Evolutionary conservation across 805 yeast genomes (phyloP), one percentile per base, ranked within the genome.

Genomic region (Pichia occidentalis): DNA sequence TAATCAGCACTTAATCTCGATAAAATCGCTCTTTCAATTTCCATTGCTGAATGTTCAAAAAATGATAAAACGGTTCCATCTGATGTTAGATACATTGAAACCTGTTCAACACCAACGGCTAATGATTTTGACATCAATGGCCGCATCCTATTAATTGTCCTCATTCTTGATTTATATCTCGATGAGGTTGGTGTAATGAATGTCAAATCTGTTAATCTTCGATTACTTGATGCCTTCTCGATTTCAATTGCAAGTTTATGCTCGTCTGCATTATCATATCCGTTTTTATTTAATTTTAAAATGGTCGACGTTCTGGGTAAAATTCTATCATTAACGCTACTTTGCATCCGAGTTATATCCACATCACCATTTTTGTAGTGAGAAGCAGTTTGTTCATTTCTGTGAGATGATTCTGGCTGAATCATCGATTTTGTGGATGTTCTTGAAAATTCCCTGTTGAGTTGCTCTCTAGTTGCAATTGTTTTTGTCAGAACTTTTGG

Each of bases 11-110:
- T 51, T 24, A 76, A 57, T 19, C 81, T 61, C 2, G 70, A 54
- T 20, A 75, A 54, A 9, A 76, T 64, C 1, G 81, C 79, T 24
- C 59, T 58, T 38, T 70, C 76, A 18, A 76, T 64, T 32, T 71
- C 75, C 31, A 65, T 64, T 5, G 76, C 77, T 4, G 75, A 65
- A 43, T 72, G 68, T 49, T 76, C 82, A 50, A 76, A 75, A 45
- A 76, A 72, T 0, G 80, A 65, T 4, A 76, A 63, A 10, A 76
- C 70, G 0, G 75, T 66, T 30, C 67, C 62, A 33, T 67, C 61
- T 6, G 60, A 53, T 13, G 68, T 56, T 13, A 76, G 42, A 43
- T 69, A 76, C 32, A 75, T 52, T 0, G 79, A 70, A 2, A 70
- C 71, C 49, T 76, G 81, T 49, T 76, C 82, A 9, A 72, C 58